phyloP scores from a whole-genome alignment of 1,284 basidiomycete genomes.

The Trichosporon sp. region DNA sequence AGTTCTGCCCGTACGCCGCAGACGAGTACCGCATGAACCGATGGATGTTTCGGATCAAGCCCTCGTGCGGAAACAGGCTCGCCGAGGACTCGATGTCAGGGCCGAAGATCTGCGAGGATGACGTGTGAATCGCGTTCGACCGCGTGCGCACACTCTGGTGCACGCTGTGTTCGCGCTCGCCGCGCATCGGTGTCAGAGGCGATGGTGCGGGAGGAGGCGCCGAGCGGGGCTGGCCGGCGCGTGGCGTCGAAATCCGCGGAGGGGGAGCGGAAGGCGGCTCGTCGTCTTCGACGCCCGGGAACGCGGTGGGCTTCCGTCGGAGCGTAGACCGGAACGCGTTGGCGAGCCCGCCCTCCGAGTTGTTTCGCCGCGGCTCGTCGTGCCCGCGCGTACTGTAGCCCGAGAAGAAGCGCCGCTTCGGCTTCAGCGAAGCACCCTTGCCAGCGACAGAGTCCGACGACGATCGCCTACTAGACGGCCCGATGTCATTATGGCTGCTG shows the following conservation, averaged over 20 bases:
- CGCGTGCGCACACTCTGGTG: conserved; percentile 23
- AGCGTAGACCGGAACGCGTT: neutral
- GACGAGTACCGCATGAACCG: conserved; percentile 53
- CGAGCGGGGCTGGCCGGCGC: neutral
- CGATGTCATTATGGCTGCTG: neutral
- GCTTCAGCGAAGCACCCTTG: neutral
- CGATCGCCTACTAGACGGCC: neutral
- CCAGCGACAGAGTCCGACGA: neutral
- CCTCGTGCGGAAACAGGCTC: conserved; percentile 49
- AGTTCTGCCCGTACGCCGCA: conserved; percentile 52
- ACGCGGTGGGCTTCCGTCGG: conserved; percentile 7
- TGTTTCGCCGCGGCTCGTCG: neutral
- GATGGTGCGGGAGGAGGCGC: neutral
- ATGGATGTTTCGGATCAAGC: conserved; percentile 52
- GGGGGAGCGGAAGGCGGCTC: neutral
- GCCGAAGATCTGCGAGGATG: conserved; percentile 19
- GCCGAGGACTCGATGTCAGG: conserved; percentile 21
- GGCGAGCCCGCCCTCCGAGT: neutral
- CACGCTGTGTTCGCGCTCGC: conserved; percentile 4
- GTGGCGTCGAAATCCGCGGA: neutral
- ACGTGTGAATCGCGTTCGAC: conserved; percentile 19
- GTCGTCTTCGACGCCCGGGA: conserved; percentile 9
- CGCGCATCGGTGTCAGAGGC: conserved; percentile 1
- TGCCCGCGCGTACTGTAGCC: neutral
- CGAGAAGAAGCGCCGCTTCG: conserved; percentile 2